phyloP scores from a whole-genome alignment of 2,329 filamentous ascomycete species.

The Colletotrichum sp. region DNA sequence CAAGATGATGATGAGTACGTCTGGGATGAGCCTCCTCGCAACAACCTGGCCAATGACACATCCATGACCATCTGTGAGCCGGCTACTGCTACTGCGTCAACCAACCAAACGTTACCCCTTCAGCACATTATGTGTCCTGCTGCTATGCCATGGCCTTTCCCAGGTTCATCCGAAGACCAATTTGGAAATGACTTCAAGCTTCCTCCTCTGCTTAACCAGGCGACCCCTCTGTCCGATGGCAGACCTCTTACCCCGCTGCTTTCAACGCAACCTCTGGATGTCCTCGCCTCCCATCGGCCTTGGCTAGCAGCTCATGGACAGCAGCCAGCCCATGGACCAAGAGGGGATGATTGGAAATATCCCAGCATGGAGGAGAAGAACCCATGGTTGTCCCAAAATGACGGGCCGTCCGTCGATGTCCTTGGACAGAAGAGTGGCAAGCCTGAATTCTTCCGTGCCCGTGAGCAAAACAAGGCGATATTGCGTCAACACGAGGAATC shows the following conservation, averaged over 20 bases:
- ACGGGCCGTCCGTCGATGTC: constrained; percentile 25
- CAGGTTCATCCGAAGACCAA: neutral
- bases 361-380: neutral
- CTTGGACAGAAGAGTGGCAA: constrained; percentile 43
- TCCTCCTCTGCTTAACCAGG: neutral
- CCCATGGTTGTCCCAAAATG: neutral
- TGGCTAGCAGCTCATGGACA: neutral
- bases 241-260: neutral
- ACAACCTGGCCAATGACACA: neutral
- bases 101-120: neutral
- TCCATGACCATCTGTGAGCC: neutral
- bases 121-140: neutral
- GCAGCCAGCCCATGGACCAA: neutral
- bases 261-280: neutral
- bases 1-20: neutral
- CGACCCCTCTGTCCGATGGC: neutral
- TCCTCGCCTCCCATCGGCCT: neutral
- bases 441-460: constrained; percentile 42
- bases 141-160: neutral
- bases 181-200: neutral
- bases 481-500: neutral
- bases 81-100: neutral
- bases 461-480: constrained; percentile 38
- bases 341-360: neutral
- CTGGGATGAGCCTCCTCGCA: neutral